A percentile compares a stretch with the other conserved stretches of the same genome.
These are phyloP conservation scores for Ricinus communis DNA, from an alignment of 345 rosid species.

Conservation along the genomic window DNA sequence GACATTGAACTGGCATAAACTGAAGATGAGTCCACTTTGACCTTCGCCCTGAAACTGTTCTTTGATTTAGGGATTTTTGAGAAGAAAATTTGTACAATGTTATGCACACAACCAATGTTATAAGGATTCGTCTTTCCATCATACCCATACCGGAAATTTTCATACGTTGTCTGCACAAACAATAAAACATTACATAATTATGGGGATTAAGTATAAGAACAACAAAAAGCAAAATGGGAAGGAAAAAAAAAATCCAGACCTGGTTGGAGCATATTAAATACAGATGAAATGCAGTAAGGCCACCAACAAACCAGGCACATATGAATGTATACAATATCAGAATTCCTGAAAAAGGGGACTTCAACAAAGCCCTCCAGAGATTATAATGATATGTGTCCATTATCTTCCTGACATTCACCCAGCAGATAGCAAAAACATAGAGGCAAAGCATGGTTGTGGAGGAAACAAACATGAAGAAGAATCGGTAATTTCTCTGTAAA, in stretches of 20 bases:
- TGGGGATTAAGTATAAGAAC: not conserved
- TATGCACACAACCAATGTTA: constrained; percentile 48
- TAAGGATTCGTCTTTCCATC: constrained; percentile 66
- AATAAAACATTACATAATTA: constrained; percentile 1
- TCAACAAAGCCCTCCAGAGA: constrained; percentile 63
- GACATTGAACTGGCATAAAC: constrained; percentile 33
- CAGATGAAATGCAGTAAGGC: constrained; percentile 82
- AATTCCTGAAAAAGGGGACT: constrained; percentile 72
- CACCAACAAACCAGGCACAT: constrained; percentile 87
- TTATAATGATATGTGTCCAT: constrained; percentile 46
- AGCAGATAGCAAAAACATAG: constrained; percentile 74
- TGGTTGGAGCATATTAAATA: constrained; percentile 77
- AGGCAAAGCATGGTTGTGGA: constrained; percentile 82
- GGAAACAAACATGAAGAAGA: constrained; percentile 92
- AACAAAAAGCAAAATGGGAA: not conserved
- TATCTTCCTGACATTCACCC: constrained; percentile 64
- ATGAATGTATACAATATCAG: constrained; percentile 72
- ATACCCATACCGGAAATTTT: constrained; percentile 72
- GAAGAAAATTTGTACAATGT: constrained; percentile 45
- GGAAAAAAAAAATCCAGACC: constrained; percentile 46
- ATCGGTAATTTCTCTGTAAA: constrained; percentile 87
- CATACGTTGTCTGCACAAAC: constrained; percentile 80
- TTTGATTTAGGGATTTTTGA: constrained; percentile 57
- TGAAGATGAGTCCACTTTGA: constrained; percentile 41
- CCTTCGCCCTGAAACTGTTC: constrained; percentile 52